Base-by-base conservation (phyloP, 140 eudicot species). In the Anethum foeniculum region DNA sequence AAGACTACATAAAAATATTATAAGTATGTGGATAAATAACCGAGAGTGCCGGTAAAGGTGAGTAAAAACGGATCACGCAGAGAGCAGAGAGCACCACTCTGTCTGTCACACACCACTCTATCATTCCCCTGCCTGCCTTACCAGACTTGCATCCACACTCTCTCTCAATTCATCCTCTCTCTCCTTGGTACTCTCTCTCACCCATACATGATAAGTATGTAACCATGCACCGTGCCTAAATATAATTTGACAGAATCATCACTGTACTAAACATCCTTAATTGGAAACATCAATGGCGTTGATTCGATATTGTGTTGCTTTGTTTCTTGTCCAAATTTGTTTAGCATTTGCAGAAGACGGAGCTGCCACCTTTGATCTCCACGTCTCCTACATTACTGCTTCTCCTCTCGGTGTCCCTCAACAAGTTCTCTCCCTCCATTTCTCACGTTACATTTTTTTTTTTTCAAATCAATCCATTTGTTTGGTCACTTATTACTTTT, bases 371-470 rank as follows among this genome's bases (percentile, higher is more conserved):
- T 90, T 80, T 46, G 85, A 90, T 0, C 87, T 95, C 49, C 91
- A 84, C 23, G 71, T 89, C 81, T 87, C 89, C 79, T 95, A 91
- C 83, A 85, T 91, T 36, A 90, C 96, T 77, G 96, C 87, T 75
- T 95, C 99, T 87, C 99, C 99, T 27, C 91, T 95, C 58, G 97
- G 99, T 49, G 93, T 92, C 79, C 90, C 93, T 30, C 97, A 95
- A 82, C 93, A 89, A 97, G 99, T 94, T 3, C 25, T 28, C 49
- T 44, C 75, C 23, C 5, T 58, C 14, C 30, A 58, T 3, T 58
- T n/a, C 7, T 23, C 6, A 58, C 68, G 68, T n/a, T 6, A 23
- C 28, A 58, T 8, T 58, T 58, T 11, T 58, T 58, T 7, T 3
- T 58, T n/a, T 23, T 7, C 4, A n/a, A 23, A 51, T 14, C 0